A percentile compares a stretch with the other conserved stretches of the same genome.
Evolutionary conservation across 768 basidiomycete species (phyloP).

Genomic region (Xerocomellus chrysenteron): DNA sequence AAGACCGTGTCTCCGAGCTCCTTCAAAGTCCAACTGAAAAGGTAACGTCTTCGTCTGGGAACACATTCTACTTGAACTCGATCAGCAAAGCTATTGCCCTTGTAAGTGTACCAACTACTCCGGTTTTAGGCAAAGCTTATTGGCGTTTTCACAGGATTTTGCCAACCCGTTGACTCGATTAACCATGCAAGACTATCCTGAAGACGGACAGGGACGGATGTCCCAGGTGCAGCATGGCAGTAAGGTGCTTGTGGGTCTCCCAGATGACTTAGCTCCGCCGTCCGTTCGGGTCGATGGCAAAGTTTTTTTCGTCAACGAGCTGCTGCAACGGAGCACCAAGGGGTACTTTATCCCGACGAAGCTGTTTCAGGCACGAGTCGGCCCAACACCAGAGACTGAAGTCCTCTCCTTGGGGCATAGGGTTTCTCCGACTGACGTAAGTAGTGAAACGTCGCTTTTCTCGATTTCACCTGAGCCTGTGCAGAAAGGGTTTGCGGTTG

Average conservation of each 20-base stretch:
- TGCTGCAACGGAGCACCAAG: no score
- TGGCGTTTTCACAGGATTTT: neutral
- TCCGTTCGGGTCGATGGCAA: no score
- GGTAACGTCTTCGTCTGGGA: neutral
- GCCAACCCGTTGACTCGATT: neutral
- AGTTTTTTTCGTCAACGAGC: no score
- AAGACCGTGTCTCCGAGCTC: neutral
- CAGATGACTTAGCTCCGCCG: neutral
- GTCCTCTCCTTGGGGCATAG: neutral
- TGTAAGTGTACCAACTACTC: neutral
- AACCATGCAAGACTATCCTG: neutral
- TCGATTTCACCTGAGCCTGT: neutral
- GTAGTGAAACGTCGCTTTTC: neutral
- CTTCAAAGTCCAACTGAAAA: neutral
- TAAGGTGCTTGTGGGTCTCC: neutral
- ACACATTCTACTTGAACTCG: neutral
- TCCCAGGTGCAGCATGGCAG: neutral
- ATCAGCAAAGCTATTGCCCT: neutral
- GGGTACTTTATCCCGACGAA: neutral
- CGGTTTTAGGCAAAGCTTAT: neutral
- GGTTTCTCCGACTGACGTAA: neutral
- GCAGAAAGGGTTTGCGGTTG: neutral
- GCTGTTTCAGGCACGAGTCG: neutral
- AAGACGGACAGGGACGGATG: neutral
- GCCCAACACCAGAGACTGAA: neutral